phyloP scores from a whole-genome alignment of 1,139 yeast genomes.

The Scheffersomyces quercinus region DNA sequence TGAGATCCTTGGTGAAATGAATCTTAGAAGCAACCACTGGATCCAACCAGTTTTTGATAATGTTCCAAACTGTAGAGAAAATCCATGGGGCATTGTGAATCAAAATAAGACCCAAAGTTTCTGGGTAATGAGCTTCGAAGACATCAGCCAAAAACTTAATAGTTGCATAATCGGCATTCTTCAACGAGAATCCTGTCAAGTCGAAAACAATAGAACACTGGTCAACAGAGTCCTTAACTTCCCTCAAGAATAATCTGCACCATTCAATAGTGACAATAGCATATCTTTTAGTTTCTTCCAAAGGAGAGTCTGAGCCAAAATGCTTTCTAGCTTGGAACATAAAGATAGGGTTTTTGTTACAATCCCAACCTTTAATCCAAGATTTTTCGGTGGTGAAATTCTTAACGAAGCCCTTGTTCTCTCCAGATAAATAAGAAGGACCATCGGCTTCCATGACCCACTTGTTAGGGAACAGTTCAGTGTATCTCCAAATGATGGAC shows the following conservation, averaged over 20 bases:
- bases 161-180: conserved; percentile 46
- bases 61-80: conserved; percentile 48
- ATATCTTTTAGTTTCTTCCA: conserved; percentile 40
- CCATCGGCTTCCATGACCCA: conserved; percentile 45
- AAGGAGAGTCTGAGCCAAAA: conserved; percentile 40
- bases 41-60: conserved; percentile 48
- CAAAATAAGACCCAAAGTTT: conserved; percentile 40
- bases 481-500: conserved; percentile 41
- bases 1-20: conserved; percentile 41
- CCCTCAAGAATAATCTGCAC: conserved; percentile 38
- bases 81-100: conserved; percentile 54
- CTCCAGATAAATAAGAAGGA: conserved; percentile 30
- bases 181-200: conserved; percentile 47
- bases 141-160: conserved; percentile 47
- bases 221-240: conserved; percentile 37
- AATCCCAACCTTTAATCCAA: conserved; percentile 42
- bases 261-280: conserved; percentile 43
- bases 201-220: conserved; percentile 44
- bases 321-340: conserved; percentile 44
- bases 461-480: conserved; percentile 28
- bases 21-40: conserved; percentile 49
- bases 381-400: conserved; percentile 41
- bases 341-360: conserved; percentile 38
- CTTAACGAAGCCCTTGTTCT: conserved; percentile 37
- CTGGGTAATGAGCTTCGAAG: conserved; percentile 53